Evolutionary conservation across 805 yeast species (phyloP).

Genomic region (Wickerhamomyces pijperi): DNA sequence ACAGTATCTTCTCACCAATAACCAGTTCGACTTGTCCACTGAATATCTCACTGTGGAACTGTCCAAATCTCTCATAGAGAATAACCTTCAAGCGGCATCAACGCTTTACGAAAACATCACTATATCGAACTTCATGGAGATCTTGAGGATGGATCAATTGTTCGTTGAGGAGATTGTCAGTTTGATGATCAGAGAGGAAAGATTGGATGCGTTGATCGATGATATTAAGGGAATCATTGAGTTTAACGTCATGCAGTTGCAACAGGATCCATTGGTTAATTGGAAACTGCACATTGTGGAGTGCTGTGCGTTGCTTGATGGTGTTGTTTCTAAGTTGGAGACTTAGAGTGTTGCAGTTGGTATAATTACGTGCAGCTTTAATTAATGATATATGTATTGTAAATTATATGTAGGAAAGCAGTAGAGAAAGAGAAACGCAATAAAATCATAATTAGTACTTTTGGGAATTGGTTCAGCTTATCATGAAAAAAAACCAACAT

Average conservation of each 20-base stretch:
- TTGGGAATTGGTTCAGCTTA: no score
- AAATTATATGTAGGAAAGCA: background rate
- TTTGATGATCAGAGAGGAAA: slow-evolving; percentile 11
- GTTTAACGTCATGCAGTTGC: slow-evolving; percentile 2
- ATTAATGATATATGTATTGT: background rate
- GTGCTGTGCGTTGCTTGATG: slow-evolving; percentile 12
- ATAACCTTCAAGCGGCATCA: slow-evolving; percentile 9
- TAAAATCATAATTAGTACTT: no score
- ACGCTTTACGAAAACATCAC: slow-evolving; percentile 9
- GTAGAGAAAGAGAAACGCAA: no score
- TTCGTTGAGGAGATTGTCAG: slow-evolving; percentile 6
- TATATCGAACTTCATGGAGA: slow-evolving; percentile 6
- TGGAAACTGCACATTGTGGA: slow-evolving; percentile 17
- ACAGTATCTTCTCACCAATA: background rate
- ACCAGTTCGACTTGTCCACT: slow-evolving; percentile 1
- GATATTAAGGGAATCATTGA: slow-evolving; percentile 13
- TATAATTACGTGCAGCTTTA: background rate
- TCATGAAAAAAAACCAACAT: background rate
- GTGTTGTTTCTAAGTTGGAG: slow-evolving; percentile 6
- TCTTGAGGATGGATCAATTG: slow-evolving; percentile 3
- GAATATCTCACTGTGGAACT: slow-evolving; percentile 3
- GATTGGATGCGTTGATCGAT: slow-evolving; percentile 14
- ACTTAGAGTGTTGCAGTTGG: background rate
- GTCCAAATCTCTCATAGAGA: slow-evolving; percentile 8
- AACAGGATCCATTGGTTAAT: slow-evolving; percentile 2